Evolutionary conservation across 768 basidiomycete species (phyloP).

Genomic region (Tylopilus plumbeoviolaceoides): DNA sequence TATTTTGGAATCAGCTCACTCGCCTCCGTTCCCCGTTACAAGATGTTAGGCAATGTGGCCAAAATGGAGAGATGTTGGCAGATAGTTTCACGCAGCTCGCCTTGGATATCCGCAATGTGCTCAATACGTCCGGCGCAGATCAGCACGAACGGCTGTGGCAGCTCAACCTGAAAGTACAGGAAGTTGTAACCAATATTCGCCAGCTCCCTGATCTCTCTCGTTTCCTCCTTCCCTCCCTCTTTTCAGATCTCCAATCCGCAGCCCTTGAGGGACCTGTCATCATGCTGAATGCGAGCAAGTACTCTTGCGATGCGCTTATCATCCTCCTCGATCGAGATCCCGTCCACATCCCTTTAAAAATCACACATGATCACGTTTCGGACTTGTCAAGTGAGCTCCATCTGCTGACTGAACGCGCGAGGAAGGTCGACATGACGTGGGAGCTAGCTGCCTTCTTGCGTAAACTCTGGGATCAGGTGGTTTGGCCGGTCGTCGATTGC

Average conservation of each 20-base stretch:
- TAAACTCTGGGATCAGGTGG: not conserved
- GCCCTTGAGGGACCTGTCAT: not conserved
- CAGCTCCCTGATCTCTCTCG: too few species aligned
- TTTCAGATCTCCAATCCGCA: not conserved
- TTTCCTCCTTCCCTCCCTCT: not conserved
- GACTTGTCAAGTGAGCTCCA: not conserved
- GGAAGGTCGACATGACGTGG: not conserved
- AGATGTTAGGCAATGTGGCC: not conserved
- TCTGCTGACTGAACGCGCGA: not conserved
- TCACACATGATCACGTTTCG: not conserved
- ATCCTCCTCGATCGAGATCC: not conserved
- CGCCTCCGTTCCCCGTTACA: not conserved
- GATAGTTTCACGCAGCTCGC: not conserved
- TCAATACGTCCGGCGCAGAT: too few species aligned
- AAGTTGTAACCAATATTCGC: not conserved
- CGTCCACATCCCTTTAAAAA: not conserved
- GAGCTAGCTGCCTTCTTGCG: not conserved
- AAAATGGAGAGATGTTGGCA: not conserved
- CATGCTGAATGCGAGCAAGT: too few species aligned
- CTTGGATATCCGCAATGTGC: too few species aligned
- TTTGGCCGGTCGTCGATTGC: not conserved
- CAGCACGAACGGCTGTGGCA: not conserved
- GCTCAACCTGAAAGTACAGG: not conserved
- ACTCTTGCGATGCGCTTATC: not conserved
- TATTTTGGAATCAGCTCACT: too few species aligned